phyloP scores from a whole-genome alignment of 2,329 filamentous ascomycete genomes.

The Fusarium siculi region DNA sequence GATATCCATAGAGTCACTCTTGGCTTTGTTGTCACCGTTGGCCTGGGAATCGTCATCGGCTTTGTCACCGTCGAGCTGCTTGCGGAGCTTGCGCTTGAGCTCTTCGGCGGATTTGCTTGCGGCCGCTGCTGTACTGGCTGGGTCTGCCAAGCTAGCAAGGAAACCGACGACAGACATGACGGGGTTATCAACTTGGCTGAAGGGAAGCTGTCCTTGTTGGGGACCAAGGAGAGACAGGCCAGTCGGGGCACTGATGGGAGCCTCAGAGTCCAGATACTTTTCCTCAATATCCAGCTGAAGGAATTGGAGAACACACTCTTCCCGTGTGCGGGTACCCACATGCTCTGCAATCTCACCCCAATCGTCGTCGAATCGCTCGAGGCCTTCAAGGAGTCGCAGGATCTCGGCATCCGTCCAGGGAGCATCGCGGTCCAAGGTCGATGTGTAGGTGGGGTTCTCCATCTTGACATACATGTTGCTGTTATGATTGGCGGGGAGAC shows the following conservation, averaged over 20 bases:
- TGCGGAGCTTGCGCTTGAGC: slow-evolving; percentile 82
- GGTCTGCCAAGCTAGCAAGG: slow-evolving; percentile 89
- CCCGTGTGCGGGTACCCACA: slow-evolving; percentile 88
- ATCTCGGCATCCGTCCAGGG: slow-evolving; percentile 93
- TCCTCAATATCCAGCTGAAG: slow-evolving; percentile 96
- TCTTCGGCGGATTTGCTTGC: slow-evolving; percentile 88
- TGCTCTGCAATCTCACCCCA: slow-evolving; percentile 94
- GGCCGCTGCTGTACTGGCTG: slow-evolving; percentile 88
- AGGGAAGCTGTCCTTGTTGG: slow-evolving; percentile 83
- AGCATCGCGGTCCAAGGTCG: slow-evolving; percentile 82
- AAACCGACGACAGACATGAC: slow-evolving; percentile 97
- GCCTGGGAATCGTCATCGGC: slow-evolving; percentile 56
- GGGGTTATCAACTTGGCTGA: slow-evolving; percentile 93
- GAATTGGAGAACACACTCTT: slow-evolving; percentile 98
- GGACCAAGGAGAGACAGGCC: slow-evolving; percentile 75
- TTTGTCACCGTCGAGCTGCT: slow-evolving; percentile 73
- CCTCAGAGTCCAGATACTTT: slow-evolving; percentile 88
- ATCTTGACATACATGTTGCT: slow-evolving; percentile 87
- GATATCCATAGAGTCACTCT: slow-evolving; percentile 72
- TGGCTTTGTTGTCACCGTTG: slow-evolving; percentile 69
- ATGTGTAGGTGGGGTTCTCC: slow-evolving; percentile 86
- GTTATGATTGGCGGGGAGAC: slow-evolving; percentile 82
- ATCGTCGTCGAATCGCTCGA: slow-evolving; percentile 95
- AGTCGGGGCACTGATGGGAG: slow-evolving; percentile 60
- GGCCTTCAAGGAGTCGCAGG: slow-evolving; percentile 86